phyloP scores from a whole-genome alignment of 352 stramenopile genomes.

The Phytophthora tubulina region DNA sequence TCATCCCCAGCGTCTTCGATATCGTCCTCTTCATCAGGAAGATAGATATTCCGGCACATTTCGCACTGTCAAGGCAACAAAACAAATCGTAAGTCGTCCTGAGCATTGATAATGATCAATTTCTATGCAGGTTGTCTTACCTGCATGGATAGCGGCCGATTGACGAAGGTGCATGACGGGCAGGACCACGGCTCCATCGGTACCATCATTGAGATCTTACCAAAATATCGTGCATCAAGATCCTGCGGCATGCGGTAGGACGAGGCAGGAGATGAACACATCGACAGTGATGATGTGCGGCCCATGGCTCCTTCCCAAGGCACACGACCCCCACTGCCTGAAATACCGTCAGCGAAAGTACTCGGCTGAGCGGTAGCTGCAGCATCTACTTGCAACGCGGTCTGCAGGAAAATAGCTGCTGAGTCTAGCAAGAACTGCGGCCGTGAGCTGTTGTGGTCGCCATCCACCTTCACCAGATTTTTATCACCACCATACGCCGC shows the following conservation, averaged over 20 bases:
- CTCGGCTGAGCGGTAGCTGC: slow-evolving; percentile 29
- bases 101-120: neutral
- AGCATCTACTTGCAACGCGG: slow-evolving; percentile 85
- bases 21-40: slow-evolving; percentile 44
- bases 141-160: slow-evolving; percentile 61
- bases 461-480: slow-evolving; percentile 97
- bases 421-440: slow-evolving; percentile 97
- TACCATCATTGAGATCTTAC: slow-evolving; percentile 48
- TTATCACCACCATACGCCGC: slow-evolving; percentile 97
- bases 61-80: slow-evolving; percentile 43
- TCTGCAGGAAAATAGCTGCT: slow-evolving; percentile 96
- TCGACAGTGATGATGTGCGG: slow-evolving; percentile 45
- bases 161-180: slow-evolving; percentile 74
- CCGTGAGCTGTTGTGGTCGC: slow-evolving; percentile 97
- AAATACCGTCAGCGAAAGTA: slow-evolving; percentile 34
- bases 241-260: slow-evolving; percentile 66
- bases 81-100: slow-evolving; percentile 17
- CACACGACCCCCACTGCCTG: slow-evolving; percentile 44
- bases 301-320: slow-evolving; percentile 47
- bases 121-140: slow-evolving; percentile 41
- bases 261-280: slow-evolving; percentile 44
- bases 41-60: slow-evolving; percentile 58
- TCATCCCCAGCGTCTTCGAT: slow-evolving; percentile 34
- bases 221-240: slow-evolving; percentile 60
- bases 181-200: slow-evolving; percentile 68